phyloP scores from a whole-genome alignment of 1,139 yeast species.

The Taiozyma sp. region DNA sequence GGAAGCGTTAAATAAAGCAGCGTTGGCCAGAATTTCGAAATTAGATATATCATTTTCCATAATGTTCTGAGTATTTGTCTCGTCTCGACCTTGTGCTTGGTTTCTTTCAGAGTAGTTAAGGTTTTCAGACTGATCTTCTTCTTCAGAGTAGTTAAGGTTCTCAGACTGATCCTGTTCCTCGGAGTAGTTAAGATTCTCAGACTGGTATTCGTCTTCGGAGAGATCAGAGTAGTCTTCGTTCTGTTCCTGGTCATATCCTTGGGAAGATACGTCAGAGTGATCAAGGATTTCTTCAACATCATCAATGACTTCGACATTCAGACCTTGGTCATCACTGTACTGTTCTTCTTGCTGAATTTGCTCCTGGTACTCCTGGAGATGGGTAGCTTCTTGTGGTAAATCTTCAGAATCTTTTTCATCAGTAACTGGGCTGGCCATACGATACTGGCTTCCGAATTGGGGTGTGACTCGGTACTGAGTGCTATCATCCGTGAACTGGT shows the following conservation, averaged over 20 bases:
- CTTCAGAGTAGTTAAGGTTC: neutral
- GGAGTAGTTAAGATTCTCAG: neutral
- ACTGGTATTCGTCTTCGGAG: neutral
- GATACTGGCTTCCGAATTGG: constrained; percentile 14
- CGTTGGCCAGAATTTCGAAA: neutral
- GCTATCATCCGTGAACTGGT: constrained; percentile 4
- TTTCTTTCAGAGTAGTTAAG: neutral
- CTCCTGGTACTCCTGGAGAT: neutral
- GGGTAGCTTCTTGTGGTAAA: neutral
- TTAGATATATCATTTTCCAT: neutral
- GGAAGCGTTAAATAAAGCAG: constrained; percentile 2
- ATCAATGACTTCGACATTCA: neutral
- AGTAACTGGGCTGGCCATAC: neutral
- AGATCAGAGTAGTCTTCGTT: neutral
- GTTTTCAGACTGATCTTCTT: neutral
- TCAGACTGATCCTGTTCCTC: neutral
- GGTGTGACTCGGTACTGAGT: constrained; percentile 9
- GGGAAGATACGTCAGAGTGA: neutral
- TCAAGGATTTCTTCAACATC: neutral
- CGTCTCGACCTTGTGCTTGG: neutral
- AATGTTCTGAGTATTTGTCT: neutral
- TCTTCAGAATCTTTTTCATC: neutral
- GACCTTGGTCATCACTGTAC: neutral
- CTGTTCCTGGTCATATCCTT: neutral
- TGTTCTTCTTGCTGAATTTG: neutral